Conservation (phyloP, 495 filamentous ascomycete genomes). For the Penicillium arizonense region DNA sequence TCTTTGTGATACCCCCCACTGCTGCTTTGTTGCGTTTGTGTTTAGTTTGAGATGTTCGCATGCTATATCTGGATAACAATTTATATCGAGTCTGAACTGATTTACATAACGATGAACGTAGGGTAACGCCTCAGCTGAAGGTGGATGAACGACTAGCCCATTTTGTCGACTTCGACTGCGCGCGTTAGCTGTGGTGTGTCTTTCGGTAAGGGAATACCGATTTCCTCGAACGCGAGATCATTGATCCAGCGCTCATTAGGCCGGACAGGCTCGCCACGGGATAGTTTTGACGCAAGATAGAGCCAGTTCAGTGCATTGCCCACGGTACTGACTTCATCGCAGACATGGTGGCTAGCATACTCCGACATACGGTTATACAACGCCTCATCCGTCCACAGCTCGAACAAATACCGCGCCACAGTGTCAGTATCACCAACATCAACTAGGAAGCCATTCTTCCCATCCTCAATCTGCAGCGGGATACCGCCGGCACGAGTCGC, state of each 20-base stretch:
- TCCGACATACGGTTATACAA: constrained; percentile 65
- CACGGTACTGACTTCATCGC: constrained; percentile 81
- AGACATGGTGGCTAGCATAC: constrained; percentile 65
- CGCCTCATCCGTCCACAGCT: constrained; percentile 65
- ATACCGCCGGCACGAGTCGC: constrained; percentile 79
- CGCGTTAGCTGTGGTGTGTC: constrained; percentile 46
- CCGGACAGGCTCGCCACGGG: constrained; percentile 44
- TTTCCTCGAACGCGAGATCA: constrained; percentile 72
- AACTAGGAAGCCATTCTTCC: constrained; percentile 75
- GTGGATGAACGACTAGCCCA: constrained; percentile 19
- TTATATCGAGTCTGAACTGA: not conserved
- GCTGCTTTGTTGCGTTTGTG: constrained; percentile 4
- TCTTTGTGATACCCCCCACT: constrained; percentile 23
- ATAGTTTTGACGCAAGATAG: constrained; percentile 67
- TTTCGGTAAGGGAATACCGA: constrained; percentile 33
- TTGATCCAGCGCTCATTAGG: constrained; percentile 68
- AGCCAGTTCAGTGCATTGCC: constrained; percentile 78
- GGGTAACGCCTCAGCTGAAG: not conserved
- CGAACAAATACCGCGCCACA: constrained; percentile 67
- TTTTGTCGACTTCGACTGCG: constrained; percentile 31
- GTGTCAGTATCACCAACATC: constrained; percentile 69
- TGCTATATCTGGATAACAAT: not conserved
- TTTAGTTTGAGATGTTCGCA: not conserved
- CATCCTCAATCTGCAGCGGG: constrained; percentile 73
- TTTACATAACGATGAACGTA: too few relatives aligned